Evolutionary conservation across 805 yeast genomes (phyloP), one percentile per base, ranked within the genome.

Genomic region (Wickerhamomyces xylosicus): DNA sequence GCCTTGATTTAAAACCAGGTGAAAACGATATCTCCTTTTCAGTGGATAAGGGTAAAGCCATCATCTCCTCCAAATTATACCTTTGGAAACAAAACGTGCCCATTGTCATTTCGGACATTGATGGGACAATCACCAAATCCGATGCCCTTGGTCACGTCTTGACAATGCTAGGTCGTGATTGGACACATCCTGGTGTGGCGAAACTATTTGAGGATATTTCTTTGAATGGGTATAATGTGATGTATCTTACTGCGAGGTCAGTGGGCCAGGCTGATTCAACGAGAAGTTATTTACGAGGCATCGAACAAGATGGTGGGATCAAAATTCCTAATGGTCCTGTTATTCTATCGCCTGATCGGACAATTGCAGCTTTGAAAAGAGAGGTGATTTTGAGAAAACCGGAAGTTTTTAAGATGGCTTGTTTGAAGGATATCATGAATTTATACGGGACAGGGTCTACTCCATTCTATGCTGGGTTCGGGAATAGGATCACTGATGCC

Each of bases 151-250:
- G 98, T 3, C 98, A 92, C 60, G 90, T 92, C 2, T 66, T 92
- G 58, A 87, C 92, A 15, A 78, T 90, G 77, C 66, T 92, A 29
- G 98, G 98, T 4, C 74, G 86, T 49, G 98, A 92, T 63, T 92
- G 98, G 98, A 92, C 98, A 0, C 98, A 92, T 57, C 74, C 78
- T 2, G 98, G 98, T 25, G 98, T 92, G 32, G 95, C 97, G 3
- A 79, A 79, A 52, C 63, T 92, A 41, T 92, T 89, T 56, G 77
- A 76, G n/a, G 98, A 92, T 57, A 92, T 92, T 45, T 55, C 71
- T 34, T 63, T 71, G 41, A 92, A 92, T 54, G 97, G 98, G 1
- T 92, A 90, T 66, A 87, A 92, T 54, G 80, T 92, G 38, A 72
- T 92, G 74, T 92, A 92, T 59, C 66, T 92, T 48, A 92, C 98